Evolutionary conservation across 208 protist species (phyloP), one percentile per base, ranked within the genome.

Genomic region (Trypanosoma rangeli): DNA sequence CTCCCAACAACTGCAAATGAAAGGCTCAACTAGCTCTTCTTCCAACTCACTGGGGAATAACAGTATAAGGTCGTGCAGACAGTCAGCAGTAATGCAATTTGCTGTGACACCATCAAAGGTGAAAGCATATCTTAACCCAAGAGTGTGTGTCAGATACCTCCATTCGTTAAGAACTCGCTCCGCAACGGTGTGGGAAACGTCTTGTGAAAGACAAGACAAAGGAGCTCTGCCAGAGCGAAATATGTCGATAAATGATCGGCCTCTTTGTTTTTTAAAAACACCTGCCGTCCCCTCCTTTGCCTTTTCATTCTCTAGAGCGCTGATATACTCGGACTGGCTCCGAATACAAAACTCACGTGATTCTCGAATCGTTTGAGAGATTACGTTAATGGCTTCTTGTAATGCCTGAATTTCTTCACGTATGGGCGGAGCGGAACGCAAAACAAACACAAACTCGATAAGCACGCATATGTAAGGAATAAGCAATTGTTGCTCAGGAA

Each of bases 11-110:
- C 80, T 87, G 33, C 49, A 53, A 24, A 92, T 57, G 73, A 92
- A 94, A 20, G 33, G 74, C 16, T 64, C 33, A n/a, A 64, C 73
- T 7, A 74, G 68, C 5, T 54, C 44, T 70, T 91, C 83, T 74
- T 94, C 89, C 42, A 94, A 67, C 2, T 82, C 57, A 65, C 89
- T 94, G 5, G 89, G 89, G 4, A 90, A 68, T 1, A 69, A 37
- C 10, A 66, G 50, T 24, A 85, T 58, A 39, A 90, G 29, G 10
- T 63, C 44, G 49, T 42, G 42, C 22, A 70, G 13, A 56, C 35
- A 63, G 4, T 62, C 22, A 5, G n/a, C 10, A 53, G 53, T 42
- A 0, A 55, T 55, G 53, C 39, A 70, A 18, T 55, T 13, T 3
- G 29, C 66, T 53, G 62, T 39, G 16, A 70, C n/a, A 42, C 70